Base-by-base conservation (phyloP, 2,329 filamentous ascomycete genomes). In the Drechslerella coelobrocha region DNA sequence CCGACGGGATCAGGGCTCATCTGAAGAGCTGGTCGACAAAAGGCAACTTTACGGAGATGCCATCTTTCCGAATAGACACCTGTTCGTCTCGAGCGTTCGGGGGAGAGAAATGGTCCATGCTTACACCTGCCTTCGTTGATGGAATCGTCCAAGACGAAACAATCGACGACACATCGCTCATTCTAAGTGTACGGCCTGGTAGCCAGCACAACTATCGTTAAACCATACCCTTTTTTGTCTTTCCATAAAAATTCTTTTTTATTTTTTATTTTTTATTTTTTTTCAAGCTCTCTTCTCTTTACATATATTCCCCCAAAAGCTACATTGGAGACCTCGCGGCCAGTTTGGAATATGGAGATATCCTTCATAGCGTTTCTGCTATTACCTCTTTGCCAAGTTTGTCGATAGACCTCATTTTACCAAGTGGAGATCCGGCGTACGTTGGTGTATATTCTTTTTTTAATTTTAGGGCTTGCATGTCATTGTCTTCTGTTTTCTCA, bases 311-410 rank as follows among this genome's bases (percentile, higher is more conserved):
- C 41, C 24, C 39, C 34, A 17, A 24, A 21, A 55, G 43, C 48
- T 68, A 68, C 55, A 68, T 68, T 68, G 63, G 48, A 51, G 63
- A 54, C 63, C 63, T 68, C 63, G 48, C 55, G 63, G 63, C 63
- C 47, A 45, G 61, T 61, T 47, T 61, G 63, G 63, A 45, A 61
- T 50, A 61, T 53, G 43, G 53, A 31, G 34, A 52, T 61, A 68
- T 68, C 62, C 48, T 68, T 68, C 45, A 52, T 61, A 59, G 55
- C 56, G 56, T 54, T 60, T 50, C 55, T 56, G 50, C 12, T 19
- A 34, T 48, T 2, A 50, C 27, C 54, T 50, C 37, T 47, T 60
- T 60, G 61, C 63, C 55, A 56, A 68, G 51, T 68, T 56, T 61
- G 56, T 56, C 60, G 41, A 68, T 68, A 68, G 63, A 68, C 29